phyloP scores from a whole-genome alignment of 2,329 filamentous ascomycete species.

The Tolypocladium endophyticum region DNA sequence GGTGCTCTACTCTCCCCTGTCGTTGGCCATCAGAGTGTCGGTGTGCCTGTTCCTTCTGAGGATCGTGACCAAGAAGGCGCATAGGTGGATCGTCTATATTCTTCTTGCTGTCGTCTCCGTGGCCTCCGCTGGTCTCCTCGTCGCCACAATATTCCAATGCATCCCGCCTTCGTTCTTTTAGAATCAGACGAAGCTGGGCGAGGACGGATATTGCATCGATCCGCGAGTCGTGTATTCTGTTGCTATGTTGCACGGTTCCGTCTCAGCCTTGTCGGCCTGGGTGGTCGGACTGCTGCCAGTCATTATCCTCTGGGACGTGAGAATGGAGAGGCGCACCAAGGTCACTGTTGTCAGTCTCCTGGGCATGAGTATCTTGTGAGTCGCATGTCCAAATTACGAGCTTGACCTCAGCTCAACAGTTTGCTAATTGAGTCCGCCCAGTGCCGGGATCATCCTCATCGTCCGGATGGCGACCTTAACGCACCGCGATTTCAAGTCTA shows the following conservation, averaged over 20 bases:
- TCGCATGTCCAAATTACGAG: neutral
- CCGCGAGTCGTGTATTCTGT: neutral
- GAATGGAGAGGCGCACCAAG: constrained; percentile 1
- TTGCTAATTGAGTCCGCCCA: neutral
- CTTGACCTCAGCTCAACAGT: neutral
- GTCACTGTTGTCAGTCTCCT: constrained; percentile 1
- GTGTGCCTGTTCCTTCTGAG: constrained; percentile 3
- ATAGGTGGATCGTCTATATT: neutral
- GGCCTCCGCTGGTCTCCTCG: neutral
- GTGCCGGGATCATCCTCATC: constrained; percentile 1
- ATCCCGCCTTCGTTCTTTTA: constrained; percentile 3
- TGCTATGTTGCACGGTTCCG: neutral
- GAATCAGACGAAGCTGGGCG: neutral
- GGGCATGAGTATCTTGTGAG: constrained; percentile 4
- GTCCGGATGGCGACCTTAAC: constrained; percentile 2
- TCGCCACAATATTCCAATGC: constrained; percentile 1
- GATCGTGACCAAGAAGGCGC: neutral
- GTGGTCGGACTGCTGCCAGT: constrained; percentile 2
- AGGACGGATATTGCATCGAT: neutral
- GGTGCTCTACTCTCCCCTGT: constrained; percentile 1
- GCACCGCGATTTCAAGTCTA: neutral
- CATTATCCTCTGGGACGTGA: constrained; percentile 1
- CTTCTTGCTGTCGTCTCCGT: constrained; percentile 1
- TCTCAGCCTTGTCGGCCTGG: constrained; percentile 1
- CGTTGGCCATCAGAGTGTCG: constrained; percentile 2